These are phyloP conservation scores for Neonectria neomacrospora DNA, from an alignment of 2,329 filamentous ascomycete species.

Conservation along the genomic window DNA sequence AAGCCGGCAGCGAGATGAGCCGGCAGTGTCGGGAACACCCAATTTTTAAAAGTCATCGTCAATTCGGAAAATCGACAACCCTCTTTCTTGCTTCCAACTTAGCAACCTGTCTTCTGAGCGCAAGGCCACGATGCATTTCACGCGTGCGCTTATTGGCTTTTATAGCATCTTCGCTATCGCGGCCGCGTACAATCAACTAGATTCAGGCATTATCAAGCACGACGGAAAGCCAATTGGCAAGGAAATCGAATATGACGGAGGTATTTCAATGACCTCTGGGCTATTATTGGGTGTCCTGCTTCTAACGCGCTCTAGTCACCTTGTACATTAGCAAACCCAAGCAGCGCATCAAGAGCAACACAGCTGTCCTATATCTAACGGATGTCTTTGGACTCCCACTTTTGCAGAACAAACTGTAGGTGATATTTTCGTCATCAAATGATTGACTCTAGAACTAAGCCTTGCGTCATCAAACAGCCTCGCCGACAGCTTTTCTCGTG, in stretches of 20 bases:
- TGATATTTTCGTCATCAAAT: rapidly evolving
- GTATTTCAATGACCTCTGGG: background rate
- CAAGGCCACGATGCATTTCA: background rate
- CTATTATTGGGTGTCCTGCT: background rate
- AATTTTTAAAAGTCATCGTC: background rate
- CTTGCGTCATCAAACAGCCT: constrained; percentile 4
- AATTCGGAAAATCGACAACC: background rate
- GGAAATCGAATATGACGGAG: background rate
- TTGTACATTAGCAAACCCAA: background rate
- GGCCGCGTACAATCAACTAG: background rate
- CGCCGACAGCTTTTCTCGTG: constrained; percentile 27
- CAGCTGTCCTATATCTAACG: constrained; percentile 29
- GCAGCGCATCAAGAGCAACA: background rate
- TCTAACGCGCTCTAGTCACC: background rate
- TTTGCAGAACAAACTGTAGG: constrained; percentile 21
- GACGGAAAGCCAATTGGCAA: background rate
- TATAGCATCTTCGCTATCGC: background rate
- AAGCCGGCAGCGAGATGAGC: background rate
- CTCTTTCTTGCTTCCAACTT: background rate
- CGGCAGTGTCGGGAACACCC: background rate
- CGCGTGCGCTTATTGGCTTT: background rate
- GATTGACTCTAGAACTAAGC: background rate
- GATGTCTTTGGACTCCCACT: constrained; percentile 30
- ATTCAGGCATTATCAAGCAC: background rate
- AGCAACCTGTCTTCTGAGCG: background rate